Evolutionary conservation across 345 rosid genomes (phyloP).

Genomic region (Eucalyptus paniculata): DNA sequence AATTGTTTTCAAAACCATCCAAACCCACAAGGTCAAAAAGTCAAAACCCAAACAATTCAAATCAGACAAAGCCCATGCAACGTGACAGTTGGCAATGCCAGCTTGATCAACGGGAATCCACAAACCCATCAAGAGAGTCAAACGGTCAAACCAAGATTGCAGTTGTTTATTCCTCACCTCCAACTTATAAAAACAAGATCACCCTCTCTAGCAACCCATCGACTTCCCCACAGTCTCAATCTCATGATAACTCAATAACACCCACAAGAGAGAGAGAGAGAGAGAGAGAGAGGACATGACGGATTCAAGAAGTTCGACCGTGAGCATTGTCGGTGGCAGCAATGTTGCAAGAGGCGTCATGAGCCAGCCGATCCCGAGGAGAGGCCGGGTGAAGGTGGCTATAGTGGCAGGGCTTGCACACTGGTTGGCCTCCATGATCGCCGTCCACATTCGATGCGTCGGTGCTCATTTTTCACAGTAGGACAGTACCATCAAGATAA

Average conservation of each 20-base stretch:
- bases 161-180: not conserved
- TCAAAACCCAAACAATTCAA: not conserved
- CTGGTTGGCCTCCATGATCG: slow-evolving; percentile 42
- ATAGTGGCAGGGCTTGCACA: slow-evolving; percentile 45
- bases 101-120: not conserved
- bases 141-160: not conserved
- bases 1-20: not conserved
- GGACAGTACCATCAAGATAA: not conserved
- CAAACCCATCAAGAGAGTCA: not conserved
- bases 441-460: not conserved
- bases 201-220: too few species aligned
- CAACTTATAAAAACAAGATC: not conserved
- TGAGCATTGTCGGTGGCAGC: too few species aligned
- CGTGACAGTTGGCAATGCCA: not conserved
- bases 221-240: too few species aligned
- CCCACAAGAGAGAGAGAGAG: too few species aligned
- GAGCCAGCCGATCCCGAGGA: not conserved
- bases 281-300: too few species aligned
- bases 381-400: slow-evolving; percentile 65
- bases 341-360: too few species aligned
- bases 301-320: too few species aligned
- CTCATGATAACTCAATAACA: too few species aligned
- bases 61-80: not conserved
- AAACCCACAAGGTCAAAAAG: not conserved
- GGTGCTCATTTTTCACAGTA: not conserved